These are phyloP conservation scores for Cercospora canescens DNA, from an alignment of 2,329 filamentous ascomycete species.

Conservation along the genomic window DNA sequence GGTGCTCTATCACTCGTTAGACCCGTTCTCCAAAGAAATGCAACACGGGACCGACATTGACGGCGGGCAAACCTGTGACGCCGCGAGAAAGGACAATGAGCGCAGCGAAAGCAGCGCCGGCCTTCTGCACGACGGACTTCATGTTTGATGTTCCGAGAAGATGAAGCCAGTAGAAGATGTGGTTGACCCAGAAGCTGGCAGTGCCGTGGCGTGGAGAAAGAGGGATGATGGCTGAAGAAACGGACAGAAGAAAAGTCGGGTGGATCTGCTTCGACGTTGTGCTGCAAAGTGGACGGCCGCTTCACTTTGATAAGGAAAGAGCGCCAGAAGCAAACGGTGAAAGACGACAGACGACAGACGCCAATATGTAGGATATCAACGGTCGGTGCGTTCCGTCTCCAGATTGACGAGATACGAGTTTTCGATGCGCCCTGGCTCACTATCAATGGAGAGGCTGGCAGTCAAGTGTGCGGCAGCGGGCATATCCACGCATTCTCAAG, in stretches of 20 bases:
- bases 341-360: neutral
- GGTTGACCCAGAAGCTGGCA: neutral
- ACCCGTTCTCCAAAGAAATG: neutral
- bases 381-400: neutral
- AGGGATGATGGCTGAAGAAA: neutral
- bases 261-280: neutral
- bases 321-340: neutral
- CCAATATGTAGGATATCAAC: neutral
- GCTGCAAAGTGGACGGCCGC: neutral
- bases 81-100: neutral
- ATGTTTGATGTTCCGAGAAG: neutral
- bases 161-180: neutral
- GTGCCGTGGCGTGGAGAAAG: neutral
- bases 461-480: neutral
- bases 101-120: neutral
- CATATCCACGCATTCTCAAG: neutral
- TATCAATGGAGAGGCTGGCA: neutral
- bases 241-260: neutral
- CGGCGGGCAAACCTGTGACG: neutral
- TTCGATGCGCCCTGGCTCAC: neutral
- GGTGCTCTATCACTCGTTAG: neutral
- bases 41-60: neutral
- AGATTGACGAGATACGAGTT: neutral
- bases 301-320: neutral
- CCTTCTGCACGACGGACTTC: neutral